These are phyloP conservation scores for Fraxinus sp. DNA, from an alignment of 305 asterid species.

Conservation along the genomic window DNA sequence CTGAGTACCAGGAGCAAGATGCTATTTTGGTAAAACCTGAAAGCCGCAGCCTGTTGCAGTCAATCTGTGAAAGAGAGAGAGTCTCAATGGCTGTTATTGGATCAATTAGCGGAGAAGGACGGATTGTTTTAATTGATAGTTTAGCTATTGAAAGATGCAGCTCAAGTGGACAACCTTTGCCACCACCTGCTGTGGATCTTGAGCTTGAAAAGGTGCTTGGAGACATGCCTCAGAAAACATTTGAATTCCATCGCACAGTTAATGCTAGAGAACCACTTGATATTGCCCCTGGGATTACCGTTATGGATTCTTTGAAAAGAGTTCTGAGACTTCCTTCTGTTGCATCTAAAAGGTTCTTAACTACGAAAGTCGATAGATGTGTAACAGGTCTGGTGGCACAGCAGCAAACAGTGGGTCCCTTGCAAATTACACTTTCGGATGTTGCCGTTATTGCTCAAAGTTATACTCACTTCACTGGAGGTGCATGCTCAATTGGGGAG, in stretches of 20 bases:
- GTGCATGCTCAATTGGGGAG: slow-evolving; percentile 85
- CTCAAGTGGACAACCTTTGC: slow-evolving; percentile 62
- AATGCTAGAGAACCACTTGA: slow-evolving; percentile 69
- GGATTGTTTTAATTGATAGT: slow-evolving; percentile 66
- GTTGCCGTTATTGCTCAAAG: slow-evolving; percentile 92
- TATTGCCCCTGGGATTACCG: slow-evolving; percentile 71
- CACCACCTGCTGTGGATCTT: slow-evolving; percentile 91
- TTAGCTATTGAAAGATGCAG: slow-evolving; percentile 45
- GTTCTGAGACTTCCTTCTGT: slow-evolving; percentile 87
- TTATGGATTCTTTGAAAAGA: slow-evolving; percentile 71
- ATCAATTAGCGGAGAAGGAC: slow-evolving; percentile 78
- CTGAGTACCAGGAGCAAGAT: slow-evolving; percentile 98
- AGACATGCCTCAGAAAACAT: slow-evolving; percentile 95
- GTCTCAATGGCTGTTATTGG: slow-evolving; percentile 95
- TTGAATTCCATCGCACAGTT: slow-evolving; percentile 57
- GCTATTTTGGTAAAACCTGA: slow-evolving; percentile 92
- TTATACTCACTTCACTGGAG: slow-evolving; percentile 73
- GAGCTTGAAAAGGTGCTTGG: slow-evolving; percentile 98
- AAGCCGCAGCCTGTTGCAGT: slow-evolving; percentile 57
- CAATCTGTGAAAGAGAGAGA: slow-evolving; percentile 83
- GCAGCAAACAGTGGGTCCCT: slow-evolving; percentile 97
- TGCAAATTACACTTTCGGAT: slow-evolving; percentile 86
- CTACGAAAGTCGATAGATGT: slow-evolving; percentile 95
- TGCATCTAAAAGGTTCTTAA: slow-evolving; percentile 85
- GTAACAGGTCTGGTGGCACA: slow-evolving; percentile 97